These are phyloP conservation scores for Danielozyma ontarioensis DNA, from an alignment of 805 yeast genomes.

Conservation along the genomic window DNA sequence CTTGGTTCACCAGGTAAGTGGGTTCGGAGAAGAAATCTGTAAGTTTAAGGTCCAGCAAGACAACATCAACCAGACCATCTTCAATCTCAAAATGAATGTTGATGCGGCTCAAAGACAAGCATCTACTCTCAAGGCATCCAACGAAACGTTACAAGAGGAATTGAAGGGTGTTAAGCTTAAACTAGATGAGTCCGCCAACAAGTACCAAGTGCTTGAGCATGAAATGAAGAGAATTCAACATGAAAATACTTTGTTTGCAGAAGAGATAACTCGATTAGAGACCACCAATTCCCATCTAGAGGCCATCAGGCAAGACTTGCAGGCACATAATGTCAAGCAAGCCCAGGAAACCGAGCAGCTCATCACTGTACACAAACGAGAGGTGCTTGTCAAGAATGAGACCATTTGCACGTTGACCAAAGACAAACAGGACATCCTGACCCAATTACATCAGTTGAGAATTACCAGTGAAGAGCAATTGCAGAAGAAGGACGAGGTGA, in stretches of 20 bases:
- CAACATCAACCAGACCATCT: not conserved
- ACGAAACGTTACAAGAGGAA: not conserved
- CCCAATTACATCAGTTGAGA: not conserved
- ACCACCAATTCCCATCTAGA: too few relatives aligned
- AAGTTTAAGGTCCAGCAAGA: not conserved
- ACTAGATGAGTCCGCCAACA: not conserved
- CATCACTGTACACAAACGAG: too few relatives aligned
- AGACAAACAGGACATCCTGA: too few relatives aligned
- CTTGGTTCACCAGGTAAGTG: not conserved
- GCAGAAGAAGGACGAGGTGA: slow-evolving; percentile 6
- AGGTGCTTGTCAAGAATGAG: too few relatives aligned
- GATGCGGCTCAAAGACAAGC: not conserved
- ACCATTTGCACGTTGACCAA: too few relatives aligned
- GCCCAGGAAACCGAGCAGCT: too few relatives aligned
- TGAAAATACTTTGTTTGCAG: too few relatives aligned
- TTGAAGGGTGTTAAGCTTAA: not conserved
- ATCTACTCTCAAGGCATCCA: not conserved
- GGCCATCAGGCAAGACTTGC: too few relatives aligned
- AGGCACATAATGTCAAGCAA: too few relatives aligned
- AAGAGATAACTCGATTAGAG: too few relatives aligned
- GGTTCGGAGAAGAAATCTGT: not conserved
- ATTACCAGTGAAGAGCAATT: slow-evolving; percentile 3
- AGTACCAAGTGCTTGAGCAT: not conserved
- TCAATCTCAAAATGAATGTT: not conserved
- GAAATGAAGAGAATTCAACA: too few relatives aligned